phyloP scores from a whole-genome alignment of 2,329 filamentous ascomycete species.

The Hysterium pulicare region DNA sequence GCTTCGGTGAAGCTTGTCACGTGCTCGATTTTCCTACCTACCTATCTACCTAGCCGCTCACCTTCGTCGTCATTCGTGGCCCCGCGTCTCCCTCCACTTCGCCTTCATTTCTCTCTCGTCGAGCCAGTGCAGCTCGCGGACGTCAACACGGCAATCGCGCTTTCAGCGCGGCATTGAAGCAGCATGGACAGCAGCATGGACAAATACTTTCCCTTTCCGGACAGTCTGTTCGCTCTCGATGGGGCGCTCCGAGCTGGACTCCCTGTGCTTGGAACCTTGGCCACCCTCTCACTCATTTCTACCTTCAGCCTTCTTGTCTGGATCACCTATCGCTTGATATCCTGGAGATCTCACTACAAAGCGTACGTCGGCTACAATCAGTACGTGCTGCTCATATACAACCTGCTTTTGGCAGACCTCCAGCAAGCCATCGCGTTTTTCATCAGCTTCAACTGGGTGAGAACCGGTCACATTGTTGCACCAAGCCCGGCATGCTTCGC shows the following conservation, averaged over 20 bases:
- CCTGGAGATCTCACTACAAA: conserved; percentile 48
- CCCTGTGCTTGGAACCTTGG: conserved; percentile 46
- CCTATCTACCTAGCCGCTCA: no score
- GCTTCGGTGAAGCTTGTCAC: no score
- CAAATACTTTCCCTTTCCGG: conserved; percentile 19
- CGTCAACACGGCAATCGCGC: no score
- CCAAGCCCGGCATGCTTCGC: conserved; percentile 46
- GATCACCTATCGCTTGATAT: conserved; percentile 51
- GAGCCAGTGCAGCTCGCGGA: no score
- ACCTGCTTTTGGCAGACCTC: conserved; percentile 52
- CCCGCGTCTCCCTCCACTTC: no score
- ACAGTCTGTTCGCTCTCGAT: conserved; percentile 31
- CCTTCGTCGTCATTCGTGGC: no score
- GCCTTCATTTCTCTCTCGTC: no score
- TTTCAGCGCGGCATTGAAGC: no score
- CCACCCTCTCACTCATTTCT: conserved; percentile 46
- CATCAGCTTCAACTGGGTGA: conserved; percentile 48
- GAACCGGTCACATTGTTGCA: conserved; percentile 42
- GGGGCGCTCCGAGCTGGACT: conserved; percentile 38
- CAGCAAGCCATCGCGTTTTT: conserved; percentile 51
- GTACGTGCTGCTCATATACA: conserved; percentile 54
- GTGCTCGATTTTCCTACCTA: no score
- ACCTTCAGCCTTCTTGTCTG: conserved; percentile 44
- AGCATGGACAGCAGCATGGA: no score
- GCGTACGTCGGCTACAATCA: conserved; percentile 54